Percentiles rank a stretch among this genome's conserved stretches.
Evolutionary conservation across 1,139 yeast genomes (phyloP).

Genomic region (Zygosaccharomyces sapae): DNA sequence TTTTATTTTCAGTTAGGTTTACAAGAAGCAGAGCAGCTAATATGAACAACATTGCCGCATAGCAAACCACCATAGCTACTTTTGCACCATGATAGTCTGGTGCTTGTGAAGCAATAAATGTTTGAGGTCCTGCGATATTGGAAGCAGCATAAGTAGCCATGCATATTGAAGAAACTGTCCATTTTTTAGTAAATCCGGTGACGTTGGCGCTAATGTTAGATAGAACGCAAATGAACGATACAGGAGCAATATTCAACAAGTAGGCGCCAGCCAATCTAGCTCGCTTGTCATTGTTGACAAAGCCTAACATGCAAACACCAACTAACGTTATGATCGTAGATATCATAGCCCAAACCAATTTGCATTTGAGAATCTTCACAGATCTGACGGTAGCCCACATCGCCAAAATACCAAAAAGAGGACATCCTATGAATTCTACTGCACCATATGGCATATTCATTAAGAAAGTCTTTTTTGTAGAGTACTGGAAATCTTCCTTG

Average conservation of each 20-base stretch:
- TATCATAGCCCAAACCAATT: constrained; percentile 44
- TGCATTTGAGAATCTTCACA: constrained; percentile 31
- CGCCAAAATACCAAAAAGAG: constrained; percentile 32
- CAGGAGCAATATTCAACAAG: constrained; percentile 35
- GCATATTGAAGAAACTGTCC: constrained; percentile 31
- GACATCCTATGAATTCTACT: constrained; percentile 36
- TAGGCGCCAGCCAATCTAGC: constrained; percentile 45
- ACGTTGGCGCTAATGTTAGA: constrained; percentile 36
- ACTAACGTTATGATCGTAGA: constrained; percentile 40
- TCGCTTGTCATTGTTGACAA: constrained; percentile 36
- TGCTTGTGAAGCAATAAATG: constrained; percentile 51
- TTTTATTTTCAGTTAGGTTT: constrained; percentile 27
- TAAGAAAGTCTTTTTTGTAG: constrained; percentile 40
- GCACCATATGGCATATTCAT: constrained; percentile 42
- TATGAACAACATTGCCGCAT: constrained; percentile 24
- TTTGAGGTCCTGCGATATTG: constrained; percentile 64
- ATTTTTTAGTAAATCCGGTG: constrained; percentile 37
- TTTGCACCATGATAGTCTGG: constrained; percentile 48
- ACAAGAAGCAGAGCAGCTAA: constrained; percentile 26
- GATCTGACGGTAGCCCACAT: constrained; percentile 39
- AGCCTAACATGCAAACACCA: constrained; percentile 48
- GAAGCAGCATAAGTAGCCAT: constrained; percentile 39
- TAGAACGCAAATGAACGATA: constrained; percentile 38
- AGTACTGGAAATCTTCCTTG: constrained; percentile 38
- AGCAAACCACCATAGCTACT: constrained; percentile 40